Evolutionary conservation across 805 yeast genomes (phyloP), one percentile per base, ranked within the genome.

Genomic region (Kuraishia hungarica): DNA sequence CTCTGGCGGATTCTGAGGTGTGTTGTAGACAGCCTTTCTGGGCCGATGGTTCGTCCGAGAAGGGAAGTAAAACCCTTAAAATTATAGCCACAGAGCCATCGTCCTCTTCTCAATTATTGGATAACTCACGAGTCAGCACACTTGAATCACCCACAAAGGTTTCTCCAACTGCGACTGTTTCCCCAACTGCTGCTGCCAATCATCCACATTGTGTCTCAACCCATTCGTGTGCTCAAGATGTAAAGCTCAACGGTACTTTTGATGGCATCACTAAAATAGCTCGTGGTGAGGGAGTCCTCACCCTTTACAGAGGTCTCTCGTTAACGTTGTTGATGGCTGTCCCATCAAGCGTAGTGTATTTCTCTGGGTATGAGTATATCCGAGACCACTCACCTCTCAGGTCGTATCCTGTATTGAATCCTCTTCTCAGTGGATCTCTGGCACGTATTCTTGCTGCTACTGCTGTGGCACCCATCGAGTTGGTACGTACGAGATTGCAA

Each of bases 281-380:
- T 2, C 69, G 76, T 29, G 74, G 79, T 24, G 99, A 94, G 69
- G 99, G 99, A 0, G 26, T 82, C 0, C 52, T 75, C 1, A 85
- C 97, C 0, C 73, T 94, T 19, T 94, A 97, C 93, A 75, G 98
- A 54, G 99, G 99, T 0, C 76, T 94, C 8, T 81, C 93, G 0
- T 67, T 93, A 29, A 89, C 96, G 0, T 71, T 94, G 20, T 56
- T 87, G 15, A 94, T 94, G 96, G 89, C 97, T 0, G 78, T 92
- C 1, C 99, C 99, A 1, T 80, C 97, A 0, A 94, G 93, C 62
- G 87, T 94, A 57, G 92, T 94, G 5, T 94, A 94, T 68, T 94
- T 90, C 72, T 87, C 96, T 1, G 97, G 97, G 0, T 94, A 94
- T 67, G 99, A 94, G 62, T 81, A 86, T 57, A 72, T 93, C 51